phyloP scores from a whole-genome alignment of 106 monocot genomes.

The Dendrobium catenatum region DNA sequence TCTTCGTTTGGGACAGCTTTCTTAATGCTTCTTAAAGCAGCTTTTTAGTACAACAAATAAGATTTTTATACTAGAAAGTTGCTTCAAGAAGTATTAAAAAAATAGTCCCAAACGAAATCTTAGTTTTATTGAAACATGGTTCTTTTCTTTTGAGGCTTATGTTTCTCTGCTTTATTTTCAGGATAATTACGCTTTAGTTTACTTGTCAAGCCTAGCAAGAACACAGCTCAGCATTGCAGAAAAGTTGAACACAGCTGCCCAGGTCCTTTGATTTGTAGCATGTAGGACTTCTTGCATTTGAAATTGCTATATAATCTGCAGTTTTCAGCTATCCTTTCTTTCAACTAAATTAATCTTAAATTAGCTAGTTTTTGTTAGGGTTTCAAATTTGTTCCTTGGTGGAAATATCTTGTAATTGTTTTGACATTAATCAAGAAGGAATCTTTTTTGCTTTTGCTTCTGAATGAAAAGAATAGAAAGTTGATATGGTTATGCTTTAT shows the following conservation, averaged over 20 bases:
- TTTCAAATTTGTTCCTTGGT: background rate
- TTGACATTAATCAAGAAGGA: background rate
- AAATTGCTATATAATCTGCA: background rate
- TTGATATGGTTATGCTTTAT: too few relatives aligned
- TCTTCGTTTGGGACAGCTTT: background rate
- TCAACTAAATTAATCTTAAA: background rate
- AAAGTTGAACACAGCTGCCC: slow-evolving; percentile 76
- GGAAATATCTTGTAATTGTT: background rate
- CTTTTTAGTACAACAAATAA: too few relatives aligned
- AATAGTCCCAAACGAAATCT: too few relatives aligned
- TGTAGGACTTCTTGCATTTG: background rate
- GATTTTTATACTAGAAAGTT: too few relatives aligned
- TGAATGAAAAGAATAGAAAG: too few relatives aligned
- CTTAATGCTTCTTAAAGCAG: too few relatives aligned
- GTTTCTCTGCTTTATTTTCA: slow-evolving; percentile 1
- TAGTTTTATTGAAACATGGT: background rate
- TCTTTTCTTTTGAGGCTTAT: background rate
- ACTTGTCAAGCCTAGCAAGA: slow-evolving; percentile 59
- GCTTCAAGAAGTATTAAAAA: too few relatives aligned
- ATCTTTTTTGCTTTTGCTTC: background rate
- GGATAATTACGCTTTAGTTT: slow-evolving; percentile 59
- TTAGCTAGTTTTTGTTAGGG: background rate
- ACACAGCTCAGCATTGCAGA: slow-evolving; percentile 69
- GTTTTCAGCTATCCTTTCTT: background rate
- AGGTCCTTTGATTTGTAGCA: slow-evolving; percentile 34